phyloP scores from a whole-genome alignment of 2,329 filamentous ascomycete genomes.

The Paecilomyces fulvus region DNA sequence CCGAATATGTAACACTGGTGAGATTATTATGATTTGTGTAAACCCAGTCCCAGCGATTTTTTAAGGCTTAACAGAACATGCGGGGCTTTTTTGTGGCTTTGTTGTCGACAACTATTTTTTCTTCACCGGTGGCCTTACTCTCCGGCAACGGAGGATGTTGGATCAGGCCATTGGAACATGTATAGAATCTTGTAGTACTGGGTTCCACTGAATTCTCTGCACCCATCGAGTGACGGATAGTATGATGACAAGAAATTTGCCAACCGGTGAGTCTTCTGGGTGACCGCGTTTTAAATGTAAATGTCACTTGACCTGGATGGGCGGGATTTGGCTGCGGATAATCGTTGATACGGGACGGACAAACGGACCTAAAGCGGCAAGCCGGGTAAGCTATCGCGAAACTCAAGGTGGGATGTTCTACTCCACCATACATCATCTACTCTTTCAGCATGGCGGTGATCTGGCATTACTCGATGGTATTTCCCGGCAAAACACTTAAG shows the following conservation, averaged over 20 bases:
- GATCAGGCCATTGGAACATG: not conserved
- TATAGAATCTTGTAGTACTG: not conserved
- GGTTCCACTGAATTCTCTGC: not conserved
- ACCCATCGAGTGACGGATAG: not conserved
- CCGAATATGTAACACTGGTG: not conserved
- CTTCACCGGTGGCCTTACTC: not conserved
- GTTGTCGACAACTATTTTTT: not conserved
- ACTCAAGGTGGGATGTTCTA: conserved; percentile 5
- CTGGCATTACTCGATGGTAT: not conserved
- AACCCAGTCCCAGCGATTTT: not conserved
- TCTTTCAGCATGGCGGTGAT: not conserved
- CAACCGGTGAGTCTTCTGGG: conserved; percentile 18
- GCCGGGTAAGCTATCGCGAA: not conserved
- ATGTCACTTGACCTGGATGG: not conserved
- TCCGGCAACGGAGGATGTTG: not conserved
- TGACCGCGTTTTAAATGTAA: conserved; percentile 1
- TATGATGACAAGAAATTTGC: too few relatives aligned
- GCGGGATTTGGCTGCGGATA: not conserved
- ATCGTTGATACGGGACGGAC: not conserved
- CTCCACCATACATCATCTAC: conserved; percentile 8
- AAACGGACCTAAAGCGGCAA: conserved; percentile 8
- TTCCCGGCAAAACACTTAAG: not conserved
- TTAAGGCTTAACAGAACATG: not conserved
- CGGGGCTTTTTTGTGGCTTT: not conserved
- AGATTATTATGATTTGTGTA: not conserved